Percentiles rank a stretch among this genome's conserved stretches.
Conservation (phyloP, 2,329 filamentous ascomycete species). For the Lasiodiplodia sp. region DNA sequence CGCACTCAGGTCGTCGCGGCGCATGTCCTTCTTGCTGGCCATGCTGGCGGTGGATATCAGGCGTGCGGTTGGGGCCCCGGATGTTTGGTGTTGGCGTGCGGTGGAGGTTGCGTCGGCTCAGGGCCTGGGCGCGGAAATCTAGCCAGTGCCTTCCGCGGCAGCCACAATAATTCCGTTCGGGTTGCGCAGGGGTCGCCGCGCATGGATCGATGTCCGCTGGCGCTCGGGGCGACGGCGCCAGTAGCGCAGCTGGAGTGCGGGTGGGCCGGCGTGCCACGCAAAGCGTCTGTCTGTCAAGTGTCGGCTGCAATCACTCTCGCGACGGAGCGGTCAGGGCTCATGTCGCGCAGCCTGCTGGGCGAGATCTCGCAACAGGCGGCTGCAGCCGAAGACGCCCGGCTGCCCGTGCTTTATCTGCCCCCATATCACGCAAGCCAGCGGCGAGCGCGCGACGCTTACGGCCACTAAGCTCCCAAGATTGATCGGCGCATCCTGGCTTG, state of each 20-base stretch:
- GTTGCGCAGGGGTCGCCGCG: conserved; percentile 20
- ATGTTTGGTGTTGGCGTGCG: conserved; percentile 30
- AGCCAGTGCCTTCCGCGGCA: conserved; percentile 17
- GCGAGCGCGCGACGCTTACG: conserved; percentile 25
- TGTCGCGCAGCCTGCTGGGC: conserved; percentile 11
- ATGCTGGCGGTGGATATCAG: conserved; percentile 51
- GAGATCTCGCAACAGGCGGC: conserved; percentile 22
- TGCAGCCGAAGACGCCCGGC: conserved; percentile 20
- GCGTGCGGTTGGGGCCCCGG: conserved; percentile 19
- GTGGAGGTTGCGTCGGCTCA: conserved; percentile 20
- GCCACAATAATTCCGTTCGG: conserved; percentile 19
- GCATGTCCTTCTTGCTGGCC: conserved; percentile 78
- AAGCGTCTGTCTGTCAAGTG: not conserved
- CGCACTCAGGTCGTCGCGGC: conserved; percentile 75
- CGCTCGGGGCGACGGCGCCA: conserved; percentile 9
- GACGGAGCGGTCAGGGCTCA: conserved; percentile 19
- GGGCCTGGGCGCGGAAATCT: conserved; percentile 22
- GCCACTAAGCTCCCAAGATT: conserved; percentile 25
- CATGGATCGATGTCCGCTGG: conserved; percentile 11
- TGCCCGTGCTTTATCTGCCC: conserved; percentile 22
- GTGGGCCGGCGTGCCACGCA: conserved; percentile 22
- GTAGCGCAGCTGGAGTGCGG: not conserved
- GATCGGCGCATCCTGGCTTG: conserved; percentile 17
- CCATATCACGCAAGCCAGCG: conserved; percentile 26
- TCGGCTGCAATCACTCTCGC: conserved; percentile 11